These are phyloP conservation scores for Phytophthora europaea DNA, from an alignment of 352 stramenopile genomes.

Conservation along the genomic window DNA sequence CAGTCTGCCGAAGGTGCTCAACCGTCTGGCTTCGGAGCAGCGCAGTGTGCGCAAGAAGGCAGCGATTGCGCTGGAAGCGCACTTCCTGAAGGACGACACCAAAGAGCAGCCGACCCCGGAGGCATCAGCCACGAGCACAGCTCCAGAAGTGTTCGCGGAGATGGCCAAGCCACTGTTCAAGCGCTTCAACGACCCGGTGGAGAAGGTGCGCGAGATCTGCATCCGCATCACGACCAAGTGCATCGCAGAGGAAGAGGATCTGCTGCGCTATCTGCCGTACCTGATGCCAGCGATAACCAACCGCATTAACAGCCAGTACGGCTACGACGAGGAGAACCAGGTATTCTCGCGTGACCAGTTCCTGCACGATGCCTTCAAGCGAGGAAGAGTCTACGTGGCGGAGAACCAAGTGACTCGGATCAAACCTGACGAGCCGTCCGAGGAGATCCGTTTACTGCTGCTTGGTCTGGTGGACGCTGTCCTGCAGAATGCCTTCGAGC, in stretches of 20 bases:
- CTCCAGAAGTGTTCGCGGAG: conserved; percentile 40
- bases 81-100: conserved; percentile 41
- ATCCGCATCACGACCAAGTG: conserved; percentile 63
- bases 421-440: conserved; percentile 71
- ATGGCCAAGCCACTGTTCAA: conserved; percentile 85
- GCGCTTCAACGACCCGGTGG: conserved; percentile 84
- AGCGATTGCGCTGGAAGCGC: conserved; percentile 52
- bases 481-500: conserved; percentile 61
- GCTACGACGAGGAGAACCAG: conserved; percentile 82
- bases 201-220: conserved; percentile 83
- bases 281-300: conserved; percentile 74
- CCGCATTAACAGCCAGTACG: conserved; percentile 74
- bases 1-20: conserved; percentile 63
- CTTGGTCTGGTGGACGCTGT: conserved; percentile 62
- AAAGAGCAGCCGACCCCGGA: conserved; percentile 5
- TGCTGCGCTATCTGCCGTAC: conserved; percentile 79
- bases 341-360: conserved; percentile 76
- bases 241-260: conserved; percentile 57
- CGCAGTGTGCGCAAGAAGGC: conserved; percentile 69
- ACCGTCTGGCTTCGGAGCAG: conserved; percentile 66
- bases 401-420: conserved; percentile 50
- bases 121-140: neutral
- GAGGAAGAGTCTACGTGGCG: conserved; percentile 69
- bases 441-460: conserved; percentile 81
- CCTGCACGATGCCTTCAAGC: conserved; percentile 81